These are phyloP conservation scores for Syzygium grande DNA, from an alignment of 345 rosid genomes.

Conservation along the genomic window DNA sequence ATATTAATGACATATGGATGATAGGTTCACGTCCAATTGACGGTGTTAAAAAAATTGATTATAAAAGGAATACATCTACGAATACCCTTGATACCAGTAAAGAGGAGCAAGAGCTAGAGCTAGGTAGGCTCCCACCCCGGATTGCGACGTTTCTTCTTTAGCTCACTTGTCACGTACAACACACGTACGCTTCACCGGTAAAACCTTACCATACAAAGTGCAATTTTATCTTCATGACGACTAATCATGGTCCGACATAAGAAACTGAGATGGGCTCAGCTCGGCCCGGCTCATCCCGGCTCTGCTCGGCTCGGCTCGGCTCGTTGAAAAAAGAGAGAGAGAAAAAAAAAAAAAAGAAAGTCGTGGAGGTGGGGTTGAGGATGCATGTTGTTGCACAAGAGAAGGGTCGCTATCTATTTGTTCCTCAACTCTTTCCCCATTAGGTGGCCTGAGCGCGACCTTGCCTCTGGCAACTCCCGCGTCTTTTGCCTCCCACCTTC, in stretches of 20 bases:
- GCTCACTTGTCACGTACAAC: neutral
- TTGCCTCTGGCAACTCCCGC: constrained; percentile 1
- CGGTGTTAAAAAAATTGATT: neutral
- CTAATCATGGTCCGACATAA: neutral
- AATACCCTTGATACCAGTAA: neutral
- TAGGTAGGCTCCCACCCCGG: neutral
- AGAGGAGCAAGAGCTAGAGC: neutral
- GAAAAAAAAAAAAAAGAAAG: neutral
- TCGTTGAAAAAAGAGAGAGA: neutral
- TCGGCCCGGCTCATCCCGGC: neutral
- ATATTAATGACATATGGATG: neutral
- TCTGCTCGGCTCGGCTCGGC: neutral
- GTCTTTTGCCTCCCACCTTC: neutral
- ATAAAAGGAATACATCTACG: neutral
- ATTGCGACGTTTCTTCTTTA: neutral
- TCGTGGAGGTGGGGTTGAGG: neutral
- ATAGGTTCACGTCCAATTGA: neutral
- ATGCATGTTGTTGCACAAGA: constrained; percentile 4
- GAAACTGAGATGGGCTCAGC: neutral
- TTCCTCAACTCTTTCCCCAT: constrained; percentile 35
- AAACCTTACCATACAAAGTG: neutral
- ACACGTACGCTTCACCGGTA: neutral
- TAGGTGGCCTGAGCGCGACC: constrained; percentile 44
- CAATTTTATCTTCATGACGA: neutral
- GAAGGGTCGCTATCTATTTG: constrained; percentile 32